Conservation (phyloP, 1,139 yeast genomes). For the Geotrichum reessii region DNA sequence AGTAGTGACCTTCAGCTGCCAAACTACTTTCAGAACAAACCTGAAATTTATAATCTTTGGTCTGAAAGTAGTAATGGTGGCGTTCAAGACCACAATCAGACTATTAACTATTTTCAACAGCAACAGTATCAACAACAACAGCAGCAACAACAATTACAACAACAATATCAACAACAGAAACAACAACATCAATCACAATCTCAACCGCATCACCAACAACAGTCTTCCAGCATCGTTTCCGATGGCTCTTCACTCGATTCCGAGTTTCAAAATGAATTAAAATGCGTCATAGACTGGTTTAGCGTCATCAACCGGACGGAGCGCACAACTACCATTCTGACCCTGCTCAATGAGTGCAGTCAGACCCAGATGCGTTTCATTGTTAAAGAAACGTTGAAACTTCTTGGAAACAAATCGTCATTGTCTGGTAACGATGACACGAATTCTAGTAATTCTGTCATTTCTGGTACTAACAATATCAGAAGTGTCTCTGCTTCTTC, state of each 20-base stretch:
- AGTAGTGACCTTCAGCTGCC: conserved; percentile 22
- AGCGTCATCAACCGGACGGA: conserved; percentile 36
- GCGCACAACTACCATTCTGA: conserved; percentile 38
- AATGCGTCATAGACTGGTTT: conserved; percentile 39
- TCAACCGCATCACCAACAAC: conserved; percentile 22
- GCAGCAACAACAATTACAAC: conserved; percentile 24
- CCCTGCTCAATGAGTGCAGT: conserved; percentile 36
- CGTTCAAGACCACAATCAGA: conserved; percentile 30
- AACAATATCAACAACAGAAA: conserved; percentile 31
- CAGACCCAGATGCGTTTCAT: conserved; percentile 38
- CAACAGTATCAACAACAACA: conserved; percentile 32
- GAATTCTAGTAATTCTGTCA: conserved; percentile 1
- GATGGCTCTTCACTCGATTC: conserved; percentile 17
- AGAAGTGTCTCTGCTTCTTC: too few species aligned
- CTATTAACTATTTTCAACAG: conserved; percentile 35
- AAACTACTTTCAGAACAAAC: conserved; percentile 5
- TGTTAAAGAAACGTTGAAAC: conserved; percentile 36
- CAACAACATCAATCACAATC: conserved; percentile 32
- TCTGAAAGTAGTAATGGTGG: conserved; percentile 17
- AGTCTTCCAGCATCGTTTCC: conserved; percentile 15
- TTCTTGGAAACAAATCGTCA: conserved; percentile 12
- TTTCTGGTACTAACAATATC: conserved; percentile 3
- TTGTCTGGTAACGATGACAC: conserved; percentile 30
- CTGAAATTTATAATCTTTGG: background rate
- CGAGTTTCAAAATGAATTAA: conserved; percentile 31